phyloP scores from a whole-genome alignment of 495 filamentous ascomycete genomes.

The Penicillium lagena region DNA sequence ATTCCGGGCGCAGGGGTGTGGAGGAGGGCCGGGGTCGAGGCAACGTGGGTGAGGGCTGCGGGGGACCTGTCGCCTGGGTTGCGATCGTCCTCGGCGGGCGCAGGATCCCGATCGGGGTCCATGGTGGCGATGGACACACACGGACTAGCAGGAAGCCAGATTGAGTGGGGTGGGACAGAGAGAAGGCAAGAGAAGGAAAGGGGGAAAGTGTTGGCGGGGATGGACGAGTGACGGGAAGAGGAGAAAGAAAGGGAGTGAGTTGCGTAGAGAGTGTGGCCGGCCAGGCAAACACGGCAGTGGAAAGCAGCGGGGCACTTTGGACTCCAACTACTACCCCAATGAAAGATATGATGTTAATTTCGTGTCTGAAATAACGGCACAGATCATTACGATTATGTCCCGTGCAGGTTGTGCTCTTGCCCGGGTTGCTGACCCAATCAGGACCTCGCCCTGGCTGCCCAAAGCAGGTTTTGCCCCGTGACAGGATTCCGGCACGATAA shows the following conservation, averaged over 20 bases:
- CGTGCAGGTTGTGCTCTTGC: too few species aligned
- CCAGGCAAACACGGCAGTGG: too few species aligned
- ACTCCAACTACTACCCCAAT: too few species aligned
- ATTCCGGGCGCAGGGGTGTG: constrained; percentile 41
- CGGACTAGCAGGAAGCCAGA: constrained; percentile 7
- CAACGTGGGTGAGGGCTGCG: constrained; percentile 1
- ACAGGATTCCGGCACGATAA: too few species aligned
- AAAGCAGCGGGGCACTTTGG: too few species aligned
- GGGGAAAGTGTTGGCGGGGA: background rate
- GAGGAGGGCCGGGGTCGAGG: constrained; percentile 21
- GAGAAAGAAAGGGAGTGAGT: background rate
- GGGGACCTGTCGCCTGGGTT: constrained; percentile 2
- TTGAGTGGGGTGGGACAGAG: constrained; percentile 11
- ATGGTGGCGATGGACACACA: constrained; percentile 5
- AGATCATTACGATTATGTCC: too few species aligned
- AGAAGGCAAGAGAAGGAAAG: background rate
- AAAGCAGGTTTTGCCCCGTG: too few species aligned
- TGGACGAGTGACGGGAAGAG: background rate
- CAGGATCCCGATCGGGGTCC: constrained; percentile 12
- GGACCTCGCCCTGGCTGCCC: too few species aligned
- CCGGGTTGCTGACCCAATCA: too few species aligned
- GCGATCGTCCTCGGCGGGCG: constrained; percentile 19
- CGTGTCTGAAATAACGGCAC: too few species aligned
- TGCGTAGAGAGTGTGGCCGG: background rate
- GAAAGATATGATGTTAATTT: too few species aligned